These are phyloP conservation scores for Lactifluus rugatus DNA, from an alignment of 768 basidiomycete genomes.

Conservation along the genomic window DNA sequence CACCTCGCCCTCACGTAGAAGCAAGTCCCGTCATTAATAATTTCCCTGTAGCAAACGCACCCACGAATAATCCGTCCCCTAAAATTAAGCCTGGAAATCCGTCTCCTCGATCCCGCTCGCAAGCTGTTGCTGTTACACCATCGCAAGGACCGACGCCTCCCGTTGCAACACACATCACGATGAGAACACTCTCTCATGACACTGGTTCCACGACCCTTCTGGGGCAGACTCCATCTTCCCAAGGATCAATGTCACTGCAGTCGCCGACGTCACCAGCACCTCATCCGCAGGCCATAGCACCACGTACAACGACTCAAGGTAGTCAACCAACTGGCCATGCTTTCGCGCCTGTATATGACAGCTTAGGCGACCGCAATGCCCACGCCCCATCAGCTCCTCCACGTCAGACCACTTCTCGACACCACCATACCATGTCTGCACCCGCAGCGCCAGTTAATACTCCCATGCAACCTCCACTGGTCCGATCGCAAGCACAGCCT, in stretches of 20 bases:
- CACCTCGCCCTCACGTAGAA: conserved; percentile 16
- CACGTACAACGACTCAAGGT: neutral
- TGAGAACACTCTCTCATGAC: conserved; percentile 18
- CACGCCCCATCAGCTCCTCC: neutral
- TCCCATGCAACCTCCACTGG: neutral
- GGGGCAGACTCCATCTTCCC: conserved; percentile 19
- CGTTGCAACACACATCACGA: conserved; percentile 8
- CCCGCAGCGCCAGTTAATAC: conserved; percentile 9
- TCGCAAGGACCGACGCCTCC: conserved; percentile 9
- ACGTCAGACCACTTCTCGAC: conserved; percentile 16
- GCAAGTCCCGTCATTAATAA: conserved; percentile 6
- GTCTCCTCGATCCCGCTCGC: conserved; percentile 18
- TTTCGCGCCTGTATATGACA: neutral
- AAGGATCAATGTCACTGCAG: conserved; percentile 12
- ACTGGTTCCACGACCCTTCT: conserved; percentile 20
- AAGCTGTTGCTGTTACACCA: neutral
- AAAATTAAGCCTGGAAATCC: conserved; percentile 13
- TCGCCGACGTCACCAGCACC: conserved; percentile 5
- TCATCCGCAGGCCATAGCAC: conserved; percentile 7
- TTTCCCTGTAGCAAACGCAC: conserved; percentile 8
- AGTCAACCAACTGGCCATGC: conserved; percentile 2
- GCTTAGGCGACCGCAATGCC: neutral
- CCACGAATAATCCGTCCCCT: conserved; percentile 16
- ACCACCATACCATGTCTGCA: conserved; percentile 12
- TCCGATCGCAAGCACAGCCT: conserved; percentile 16